phyloP scores from a whole-genome alignment of 768 basidiomycete genomes.

The Hericium coralloides region DNA sequence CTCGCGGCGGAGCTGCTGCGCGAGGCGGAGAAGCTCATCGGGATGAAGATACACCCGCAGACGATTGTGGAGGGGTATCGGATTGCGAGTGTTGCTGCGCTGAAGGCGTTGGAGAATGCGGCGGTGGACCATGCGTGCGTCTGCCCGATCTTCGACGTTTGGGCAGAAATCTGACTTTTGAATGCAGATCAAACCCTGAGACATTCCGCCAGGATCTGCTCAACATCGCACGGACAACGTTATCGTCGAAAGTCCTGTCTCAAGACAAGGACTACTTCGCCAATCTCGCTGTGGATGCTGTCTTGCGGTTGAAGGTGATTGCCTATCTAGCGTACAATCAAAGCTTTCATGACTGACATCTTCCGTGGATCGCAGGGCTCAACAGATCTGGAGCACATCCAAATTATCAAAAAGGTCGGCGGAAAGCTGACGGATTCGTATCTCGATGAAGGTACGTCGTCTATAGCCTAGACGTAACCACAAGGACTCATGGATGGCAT shows the following conservation, averaged over 20 bases:
- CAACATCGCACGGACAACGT: conserved; percentile 93
- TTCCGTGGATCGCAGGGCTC: conserved; percentile 55
- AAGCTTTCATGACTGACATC: neutral
- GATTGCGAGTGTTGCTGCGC: conserved; percentile 78
- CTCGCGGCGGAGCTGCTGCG: conserved; percentile 84
- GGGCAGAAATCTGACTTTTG: neutral
- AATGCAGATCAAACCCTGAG: conserved; percentile 50
- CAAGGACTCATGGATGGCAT: neutral
- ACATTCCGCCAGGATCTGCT: conserved; percentile 85
- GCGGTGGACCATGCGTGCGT: conserved; percentile 81
- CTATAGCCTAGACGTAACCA: neutral
- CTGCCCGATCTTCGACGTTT: neutral
- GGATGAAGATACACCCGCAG: conserved; percentile 91
- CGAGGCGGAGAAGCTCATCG: conserved; percentile 93
- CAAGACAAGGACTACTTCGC: conserved; percentile 99
- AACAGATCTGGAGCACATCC: conserved; percentile 94
- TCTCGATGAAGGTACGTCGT: conserved; percentile 76
- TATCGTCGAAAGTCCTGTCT: conserved; percentile 91
- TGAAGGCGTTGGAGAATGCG: conserved; percentile 74
- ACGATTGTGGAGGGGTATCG: conserved; percentile 96
- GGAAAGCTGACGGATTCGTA: conserved; percentile 98
- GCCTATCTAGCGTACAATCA: neutral
- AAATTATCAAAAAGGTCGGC: conserved; percentile 99
- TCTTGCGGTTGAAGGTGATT: conserved; percentile 75
- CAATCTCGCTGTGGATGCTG: conserved; percentile 95